Conservation (phyloP, 257 asterid species). For the Primulina eburnea region DNA sequence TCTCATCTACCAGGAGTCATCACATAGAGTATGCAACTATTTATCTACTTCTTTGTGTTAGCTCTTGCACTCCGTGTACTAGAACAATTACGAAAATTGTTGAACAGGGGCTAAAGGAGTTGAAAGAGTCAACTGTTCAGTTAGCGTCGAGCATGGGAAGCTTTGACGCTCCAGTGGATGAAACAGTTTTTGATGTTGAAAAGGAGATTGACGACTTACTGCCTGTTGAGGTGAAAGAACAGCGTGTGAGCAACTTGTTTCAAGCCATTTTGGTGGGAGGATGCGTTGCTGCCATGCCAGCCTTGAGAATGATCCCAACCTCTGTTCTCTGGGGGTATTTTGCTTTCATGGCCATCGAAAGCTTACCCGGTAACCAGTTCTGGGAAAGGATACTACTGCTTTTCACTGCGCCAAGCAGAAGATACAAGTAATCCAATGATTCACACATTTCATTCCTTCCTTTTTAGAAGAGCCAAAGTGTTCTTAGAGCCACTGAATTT, state of each 20-base stretch:
- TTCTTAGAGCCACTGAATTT: background rate
- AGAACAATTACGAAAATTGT: background rate
- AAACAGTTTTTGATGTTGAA: conserved; percentile 69
- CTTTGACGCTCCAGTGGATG: conserved; percentile 73
- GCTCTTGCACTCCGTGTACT: background rate
- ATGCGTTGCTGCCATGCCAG: conserved; percentile 86
- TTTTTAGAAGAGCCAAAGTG: background rate
- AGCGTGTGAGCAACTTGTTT: conserved; percentile 79
- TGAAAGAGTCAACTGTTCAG: conserved; percentile 73
- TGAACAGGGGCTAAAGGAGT: conserved; percentile 76
- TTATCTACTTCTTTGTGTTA: background rate
- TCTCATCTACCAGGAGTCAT: conserved; percentile 62
- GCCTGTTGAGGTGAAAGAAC: conserved; percentile 89
- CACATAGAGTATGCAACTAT: conserved; percentile 47
- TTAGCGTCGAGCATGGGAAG: conserved; percentile 80
- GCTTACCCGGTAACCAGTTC: conserved; percentile 85
- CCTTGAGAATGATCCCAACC: conserved; percentile 83
- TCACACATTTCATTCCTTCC: background rate
- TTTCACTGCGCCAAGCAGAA: conserved; percentile 77
- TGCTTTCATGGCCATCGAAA: conserved; percentile 91
- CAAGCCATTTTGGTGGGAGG: conserved; percentile 77
- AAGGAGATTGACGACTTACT: conserved; percentile 79
- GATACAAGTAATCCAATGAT: conserved; percentile 58
- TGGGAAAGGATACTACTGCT: conserved; percentile 81
- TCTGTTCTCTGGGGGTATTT: conserved; percentile 94